A percentile compares a stretch with the other conserved stretches of the same genome.
Evolutionary conservation across 1,284 basidiomycete species (phyloP).

Genomic region (Naganishia liquefaciens): DNA sequence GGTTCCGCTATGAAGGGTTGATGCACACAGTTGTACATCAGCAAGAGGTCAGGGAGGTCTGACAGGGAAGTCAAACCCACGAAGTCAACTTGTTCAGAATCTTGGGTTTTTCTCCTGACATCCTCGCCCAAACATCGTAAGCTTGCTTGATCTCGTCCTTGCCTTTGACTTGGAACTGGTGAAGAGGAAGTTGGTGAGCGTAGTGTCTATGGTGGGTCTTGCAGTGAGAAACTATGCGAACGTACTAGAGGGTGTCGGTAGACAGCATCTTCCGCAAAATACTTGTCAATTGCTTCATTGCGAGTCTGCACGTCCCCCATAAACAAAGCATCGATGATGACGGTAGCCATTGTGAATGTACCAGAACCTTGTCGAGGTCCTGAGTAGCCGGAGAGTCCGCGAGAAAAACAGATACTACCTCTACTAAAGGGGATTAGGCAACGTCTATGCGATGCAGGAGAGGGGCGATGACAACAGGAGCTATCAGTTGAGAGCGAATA

Average conservation of each 20-base stretch:
- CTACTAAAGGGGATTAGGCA: too few species aligned
- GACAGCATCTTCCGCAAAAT: constrained; percentile 27
- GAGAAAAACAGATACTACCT: background rate
- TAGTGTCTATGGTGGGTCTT: background rate
- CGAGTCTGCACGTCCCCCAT: constrained; percentile 4
- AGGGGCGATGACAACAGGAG: too few species aligned
- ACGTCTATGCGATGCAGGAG: background rate
- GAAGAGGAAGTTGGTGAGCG: background rate
- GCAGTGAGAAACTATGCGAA: background rate
- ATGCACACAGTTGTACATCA: background rate
- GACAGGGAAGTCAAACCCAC: background rate
- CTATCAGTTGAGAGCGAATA: too few species aligned
- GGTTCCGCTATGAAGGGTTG: constrained; percentile 3
- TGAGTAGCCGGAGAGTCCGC: too few species aligned
- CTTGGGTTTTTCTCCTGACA: constrained; percentile 12
- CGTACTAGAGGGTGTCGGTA: constrained; percentile 26
- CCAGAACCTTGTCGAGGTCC: background rate
- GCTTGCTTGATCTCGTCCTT: constrained; percentile 29
- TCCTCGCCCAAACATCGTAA: constrained; percentile 25
- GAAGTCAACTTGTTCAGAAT: constrained; percentile 24
- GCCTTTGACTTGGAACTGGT: constrained; percentile 23
- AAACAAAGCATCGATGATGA: constrained; percentile 19
- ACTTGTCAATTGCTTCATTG: constrained; percentile 25
- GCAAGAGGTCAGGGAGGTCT: background rate
- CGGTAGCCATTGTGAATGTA: background rate